Conservation (phyloP, 805 yeast genomes). For the Pachysolen tannophilus region DNA sequence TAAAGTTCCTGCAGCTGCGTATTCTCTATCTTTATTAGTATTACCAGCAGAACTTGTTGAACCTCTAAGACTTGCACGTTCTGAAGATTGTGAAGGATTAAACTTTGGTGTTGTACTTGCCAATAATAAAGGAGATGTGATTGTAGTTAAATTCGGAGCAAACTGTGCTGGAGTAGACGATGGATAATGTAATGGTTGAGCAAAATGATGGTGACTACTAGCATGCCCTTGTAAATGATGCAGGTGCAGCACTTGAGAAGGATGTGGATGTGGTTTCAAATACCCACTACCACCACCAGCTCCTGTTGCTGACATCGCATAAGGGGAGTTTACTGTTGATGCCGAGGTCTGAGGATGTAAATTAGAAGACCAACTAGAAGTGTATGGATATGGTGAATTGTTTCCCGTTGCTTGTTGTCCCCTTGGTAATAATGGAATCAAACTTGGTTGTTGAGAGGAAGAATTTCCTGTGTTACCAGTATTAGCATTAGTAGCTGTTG, state of each 20-base stretch:
- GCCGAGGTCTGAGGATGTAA: slow-evolving; percentile 8
- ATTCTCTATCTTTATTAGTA: slow-evolving; percentile 13
- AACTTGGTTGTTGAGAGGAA: slow-evolving; percentile 24
- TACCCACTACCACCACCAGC: slow-evolving; percentile 17
- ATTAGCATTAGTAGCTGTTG: no score
- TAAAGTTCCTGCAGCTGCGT: slow-evolving; percentile 31
- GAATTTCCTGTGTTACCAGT: no score
- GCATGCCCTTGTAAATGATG: no score
- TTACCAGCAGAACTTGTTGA: no score
- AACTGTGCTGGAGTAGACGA: slow-evolving; percentile 64
- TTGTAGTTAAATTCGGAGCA: slow-evolving; percentile 54
- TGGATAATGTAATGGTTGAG: slow-evolving; percentile 58
- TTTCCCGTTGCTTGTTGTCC: slow-evolving; percentile 17
- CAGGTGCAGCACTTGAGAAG: slow-evolving; percentile 51
- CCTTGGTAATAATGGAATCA: slow-evolving; percentile 34
- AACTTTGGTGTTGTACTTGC: slow-evolving; percentile 34
- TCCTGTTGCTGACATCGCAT: no score
- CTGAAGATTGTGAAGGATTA: slow-evolving; percentile 31
- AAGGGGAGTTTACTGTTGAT: slow-evolving; percentile 11
- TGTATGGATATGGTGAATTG: slow-evolving; percentile 13
- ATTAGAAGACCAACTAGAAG: slow-evolving; percentile 9
- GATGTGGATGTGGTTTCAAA: slow-evolving; percentile 12
- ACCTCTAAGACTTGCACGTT: slow-evolving; percentile 17
- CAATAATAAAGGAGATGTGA: slow-evolving; percentile 57
- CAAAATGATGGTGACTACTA: slow-evolving; percentile 20